phyloP scores from a whole-genome alignment of 306 rosid genomes.

The Trifolium fragiferum region DNA sequence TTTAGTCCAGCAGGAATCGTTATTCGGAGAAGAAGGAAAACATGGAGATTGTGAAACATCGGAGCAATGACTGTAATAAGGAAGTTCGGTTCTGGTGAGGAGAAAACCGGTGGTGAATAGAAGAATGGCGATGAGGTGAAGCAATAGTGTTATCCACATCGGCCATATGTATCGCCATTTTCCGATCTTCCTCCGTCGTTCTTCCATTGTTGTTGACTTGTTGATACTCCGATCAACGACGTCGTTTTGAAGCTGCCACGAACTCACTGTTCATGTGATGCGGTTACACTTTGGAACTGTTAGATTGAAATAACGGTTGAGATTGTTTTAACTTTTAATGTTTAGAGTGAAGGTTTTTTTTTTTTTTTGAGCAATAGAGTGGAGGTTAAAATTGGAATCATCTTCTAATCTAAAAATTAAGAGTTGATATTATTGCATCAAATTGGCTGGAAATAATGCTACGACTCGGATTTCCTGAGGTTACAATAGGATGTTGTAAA shows the following conservation, averaged over 20 bases:
- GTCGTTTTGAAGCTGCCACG: neutral
- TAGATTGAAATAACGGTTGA: too few relatives aligned
- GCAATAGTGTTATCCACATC: constrained; percentile 62
- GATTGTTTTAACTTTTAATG: too few relatives aligned
- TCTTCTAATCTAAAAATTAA: too few relatives aligned
- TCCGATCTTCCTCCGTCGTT: constrained; percentile 39
- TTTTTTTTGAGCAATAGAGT: too few relatives aligned
- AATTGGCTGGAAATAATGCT: too few relatives aligned
- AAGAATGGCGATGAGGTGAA: constrained; percentile 66
- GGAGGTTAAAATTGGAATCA: too few relatives aligned
- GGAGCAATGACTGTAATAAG: constrained; percentile 71
- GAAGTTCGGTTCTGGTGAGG: constrained; percentile 94
- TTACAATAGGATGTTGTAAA: too few relatives aligned
- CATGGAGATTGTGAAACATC: constrained; percentile 74
- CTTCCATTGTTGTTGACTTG: constrained; percentile 22
- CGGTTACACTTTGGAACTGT: too few relatives aligned
- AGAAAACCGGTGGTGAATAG: constrained; percentile 86
- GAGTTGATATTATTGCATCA: too few relatives aligned
- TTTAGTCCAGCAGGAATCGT: constrained; percentile 70
- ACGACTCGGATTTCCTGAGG: too few relatives aligned
- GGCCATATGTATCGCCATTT: constrained; percentile 62
- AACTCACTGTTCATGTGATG: neutral
- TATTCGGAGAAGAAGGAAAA: constrained; percentile 38
- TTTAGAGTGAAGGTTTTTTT: too few relatives aligned
- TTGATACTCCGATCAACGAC: neutral